Conservation (phyloP, 805 yeast species). For the Candida sithepensis region DNA sequence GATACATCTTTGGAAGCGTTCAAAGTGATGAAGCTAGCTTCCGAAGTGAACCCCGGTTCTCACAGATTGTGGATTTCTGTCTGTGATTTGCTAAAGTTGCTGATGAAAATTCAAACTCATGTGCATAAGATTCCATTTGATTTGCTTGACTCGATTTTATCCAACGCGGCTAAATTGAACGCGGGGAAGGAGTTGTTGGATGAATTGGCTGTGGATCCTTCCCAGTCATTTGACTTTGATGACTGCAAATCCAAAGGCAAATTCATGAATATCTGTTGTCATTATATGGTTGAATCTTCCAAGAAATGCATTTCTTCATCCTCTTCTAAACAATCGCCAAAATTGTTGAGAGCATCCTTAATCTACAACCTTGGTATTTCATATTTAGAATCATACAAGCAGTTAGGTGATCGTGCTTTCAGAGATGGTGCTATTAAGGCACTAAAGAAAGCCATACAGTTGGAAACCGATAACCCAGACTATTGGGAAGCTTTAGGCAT, state of each 20-base stretch:
- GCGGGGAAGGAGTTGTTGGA: background rate
- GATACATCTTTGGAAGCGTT: conserved; percentile 39
- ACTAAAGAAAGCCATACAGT: conserved; percentile 64
- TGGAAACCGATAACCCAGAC: conserved; percentile 65
- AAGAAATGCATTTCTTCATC: conserved; percentile 40
- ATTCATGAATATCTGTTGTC: conserved; percentile 9
- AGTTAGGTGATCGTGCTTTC: conserved; percentile 18
- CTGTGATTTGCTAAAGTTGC: conserved; percentile 53
- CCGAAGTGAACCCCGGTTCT: conserved; percentile 30
- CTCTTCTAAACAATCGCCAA: conserved; percentile 37
- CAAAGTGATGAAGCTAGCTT: conserved; percentile 20
- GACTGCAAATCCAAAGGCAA: background rate
- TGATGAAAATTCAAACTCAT: conserved; percentile 53
- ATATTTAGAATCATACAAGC: conserved; percentile 44
- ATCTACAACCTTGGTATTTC: conserved; percentile 72
- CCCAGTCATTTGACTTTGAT: conserved; percentile 28
- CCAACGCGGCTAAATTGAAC: conserved; percentile 4
- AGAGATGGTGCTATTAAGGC: conserved; percentile 52
- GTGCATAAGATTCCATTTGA: conserved; percentile 46
- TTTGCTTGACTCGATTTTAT: conserved; percentile 28
- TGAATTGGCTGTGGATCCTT: conserved; percentile 11
- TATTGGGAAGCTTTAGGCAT: conserved; percentile 86
- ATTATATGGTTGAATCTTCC: conserved; percentile 42
- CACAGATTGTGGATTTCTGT: conserved; percentile 65
- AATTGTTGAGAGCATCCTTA: conserved; percentile 49